Evolutionary conservation across 108 stramenopile species (phyloP), one percentile per base, ranked within the genome.

Genomic region (Skeletonema tropicum): DNA sequence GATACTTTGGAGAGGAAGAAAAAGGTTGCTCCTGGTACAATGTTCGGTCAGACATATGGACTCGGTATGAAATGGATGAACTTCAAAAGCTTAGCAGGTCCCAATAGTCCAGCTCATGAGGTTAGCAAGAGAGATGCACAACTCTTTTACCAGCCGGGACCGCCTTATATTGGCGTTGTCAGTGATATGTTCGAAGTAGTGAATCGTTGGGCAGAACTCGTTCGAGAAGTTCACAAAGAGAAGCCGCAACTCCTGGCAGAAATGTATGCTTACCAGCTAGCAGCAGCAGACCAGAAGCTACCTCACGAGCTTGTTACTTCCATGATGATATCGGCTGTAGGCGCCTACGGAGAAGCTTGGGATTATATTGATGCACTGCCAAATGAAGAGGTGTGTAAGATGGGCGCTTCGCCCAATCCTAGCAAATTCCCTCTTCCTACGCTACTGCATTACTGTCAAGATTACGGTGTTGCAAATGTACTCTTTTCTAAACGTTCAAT

Each of bases 101-200:
- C 71, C n/a, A 81, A 88, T 75, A 60, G 85, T 68, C 77, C 87
- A 62, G 69, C 80, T 8, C 17, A 17, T 17, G 73, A 62, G 75
- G 74, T 83, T 65, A 46, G 60, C 55, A 61, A 58, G 65, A 57
- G 82, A 85, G 66, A 75, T 29, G 26, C 25, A 97, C 96, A 1
- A n/a, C 57, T 60, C 0, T 59, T 83, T 21, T 98, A 91, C 80
- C 77, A 92, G 36, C 95, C 92, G 6, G 98, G 98, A 29, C 95
- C 98, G 8, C 98, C 26, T 0, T 99, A 99, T 61, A 77, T 98
- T 29, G 92, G 88, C 55, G 91, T 89, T 19, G 88, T 83, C 11
- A 64, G 64, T 26, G 98, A 99, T 70, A 85, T 96, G 82, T 86
- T 85, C 55, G 80, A 68, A 21, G 87, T 99, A 45, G 89, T 86